Conservation (phyloP, 2,329 filamentous ascomycete genomes). For the Aotearoamyces nothofagi region DNA sequence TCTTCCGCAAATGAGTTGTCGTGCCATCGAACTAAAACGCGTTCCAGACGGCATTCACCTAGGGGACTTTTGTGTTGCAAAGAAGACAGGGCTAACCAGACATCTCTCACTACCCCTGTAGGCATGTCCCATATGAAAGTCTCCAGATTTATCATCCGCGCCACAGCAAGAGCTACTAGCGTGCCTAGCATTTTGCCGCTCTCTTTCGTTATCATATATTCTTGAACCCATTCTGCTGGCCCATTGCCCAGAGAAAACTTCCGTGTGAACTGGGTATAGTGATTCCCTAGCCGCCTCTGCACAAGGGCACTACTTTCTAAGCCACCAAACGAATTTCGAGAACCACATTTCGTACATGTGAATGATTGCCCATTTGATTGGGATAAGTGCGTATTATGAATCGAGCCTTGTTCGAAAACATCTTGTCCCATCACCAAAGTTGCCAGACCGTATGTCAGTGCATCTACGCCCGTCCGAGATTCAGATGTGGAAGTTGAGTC, state of each 20-base stretch:
- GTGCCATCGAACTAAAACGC: constrained; percentile 72
- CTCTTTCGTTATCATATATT: constrained; percentile 72
- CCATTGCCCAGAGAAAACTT: constrained; percentile 82
- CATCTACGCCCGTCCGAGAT: constrained; percentile 61
- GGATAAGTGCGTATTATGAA: neutral
- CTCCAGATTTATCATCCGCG: constrained; percentile 69
- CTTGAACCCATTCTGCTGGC: constrained; percentile 60
- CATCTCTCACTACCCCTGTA: constrained; percentile 65
- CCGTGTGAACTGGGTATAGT: constrained; percentile 64
- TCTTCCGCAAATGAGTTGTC: constrained; percentile 36
- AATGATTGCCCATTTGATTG: constrained; percentile 8
- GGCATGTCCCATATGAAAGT: constrained; percentile 84
- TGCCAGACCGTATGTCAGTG: constrained; percentile 67
- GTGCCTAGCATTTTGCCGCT: constrained; percentile 82
- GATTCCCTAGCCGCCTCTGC: constrained; percentile 43
- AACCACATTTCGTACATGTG: constrained; percentile 19
- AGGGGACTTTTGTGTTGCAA: constrained; percentile 40
- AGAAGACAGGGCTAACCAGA: constrained; percentile 65
- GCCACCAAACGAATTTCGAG: constrained; percentile 12
- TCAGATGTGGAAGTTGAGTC: constrained; percentile 49
- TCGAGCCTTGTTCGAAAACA: constrained; percentile 27
- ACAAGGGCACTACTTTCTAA: constrained; percentile 7
- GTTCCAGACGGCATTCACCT: constrained; percentile 51
- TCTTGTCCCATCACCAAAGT: constrained; percentile 63
- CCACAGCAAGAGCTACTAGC: constrained; percentile 62